Evolutionary conservation across 176 grass and related monocot species (phyloP).

Genomic region (Secale cereale): DNA sequence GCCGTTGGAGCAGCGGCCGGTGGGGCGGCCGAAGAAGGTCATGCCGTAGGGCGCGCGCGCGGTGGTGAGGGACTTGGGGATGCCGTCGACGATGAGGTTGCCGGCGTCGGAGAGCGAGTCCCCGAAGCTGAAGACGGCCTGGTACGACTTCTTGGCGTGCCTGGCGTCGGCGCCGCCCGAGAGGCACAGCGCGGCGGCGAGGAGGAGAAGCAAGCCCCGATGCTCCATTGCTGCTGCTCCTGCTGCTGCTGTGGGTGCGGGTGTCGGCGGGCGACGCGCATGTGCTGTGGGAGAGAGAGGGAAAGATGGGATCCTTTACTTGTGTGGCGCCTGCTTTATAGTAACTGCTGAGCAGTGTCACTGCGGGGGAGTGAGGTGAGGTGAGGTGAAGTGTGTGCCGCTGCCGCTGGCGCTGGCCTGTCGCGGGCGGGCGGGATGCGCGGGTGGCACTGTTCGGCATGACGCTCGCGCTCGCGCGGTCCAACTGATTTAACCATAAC

Average conservation of each 20-base stretch:
- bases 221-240: constrained; percentile 13
- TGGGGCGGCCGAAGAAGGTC: constrained; percentile 60
- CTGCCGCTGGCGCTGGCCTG: not conserved
- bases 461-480: not conserved
- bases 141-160: constrained; percentile 42
- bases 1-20: constrained; percentile 68
- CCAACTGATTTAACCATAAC: not conserved
- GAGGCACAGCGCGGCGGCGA: not conserved
- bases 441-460: constrained; percentile 4
- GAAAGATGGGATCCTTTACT: not conserved
- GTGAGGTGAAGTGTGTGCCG: not conserved
- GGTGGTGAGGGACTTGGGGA: constrained; percentile 48
- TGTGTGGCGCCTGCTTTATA: constrained; percentile 35
- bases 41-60: constrained; percentile 47
- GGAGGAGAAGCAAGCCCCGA: not conserved
- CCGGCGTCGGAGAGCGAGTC: constrained; percentile 77
- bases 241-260: constrained; percentile 29
- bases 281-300: not conserved
- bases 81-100: constrained; percentile 58
- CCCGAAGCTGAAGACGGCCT: constrained; percentile 71
- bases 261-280: constrained; percentile 17
- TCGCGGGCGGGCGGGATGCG: not conserved
- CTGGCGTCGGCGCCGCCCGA: not conserved
- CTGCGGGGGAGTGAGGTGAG: not conserved
- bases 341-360: not conserved